These are phyloP conservation scores for Melaleuca quinquenervia DNA, from an alignment of 345 rosid genomes.

Conservation along the genomic window DNA sequence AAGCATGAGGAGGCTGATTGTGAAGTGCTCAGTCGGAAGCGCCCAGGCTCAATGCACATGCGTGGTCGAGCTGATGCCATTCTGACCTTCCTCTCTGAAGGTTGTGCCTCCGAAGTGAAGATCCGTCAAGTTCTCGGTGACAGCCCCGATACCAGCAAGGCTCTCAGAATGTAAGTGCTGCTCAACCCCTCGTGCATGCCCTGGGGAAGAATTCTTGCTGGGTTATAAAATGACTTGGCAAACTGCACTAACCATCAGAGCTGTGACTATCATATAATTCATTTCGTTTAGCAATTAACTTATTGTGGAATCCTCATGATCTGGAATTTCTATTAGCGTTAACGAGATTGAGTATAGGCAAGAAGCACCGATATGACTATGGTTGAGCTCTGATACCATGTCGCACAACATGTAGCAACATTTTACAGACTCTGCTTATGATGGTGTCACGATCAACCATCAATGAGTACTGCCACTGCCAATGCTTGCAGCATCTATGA, in stretches of 20 bases:
- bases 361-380: not conserved
- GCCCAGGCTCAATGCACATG: constrained; percentile 26
- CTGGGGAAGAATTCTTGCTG: not conserved
- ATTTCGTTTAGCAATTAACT: not conserved
- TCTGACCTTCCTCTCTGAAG: constrained; percentile 55
- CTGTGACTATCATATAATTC: not conserved
- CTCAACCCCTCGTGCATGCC: not conserved
- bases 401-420: not conserved
- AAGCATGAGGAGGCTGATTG: not conserved
- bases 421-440: not conserved
- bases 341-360: not conserved
- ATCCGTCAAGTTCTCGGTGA: constrained; percentile 76
- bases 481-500: not conserved
- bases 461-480: not conserved
- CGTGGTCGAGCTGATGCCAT: constrained; percentile 64
- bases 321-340: not conserved
- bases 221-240: not conserved
- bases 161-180: constrained; percentile 62
- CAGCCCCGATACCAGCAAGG: constrained; percentile 97
- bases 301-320: not conserved
- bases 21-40: constrained; percentile 14
- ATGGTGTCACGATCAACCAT: not conserved
- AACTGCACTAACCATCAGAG: not conserved
- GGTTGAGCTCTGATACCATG: not conserved
- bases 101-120: constrained; percentile 51